These are phyloP conservation scores for Leptographium radiaticola DNA, from an alignment of 2,329 filamentous ascomycete genomes.

Conservation along the genomic window DNA sequence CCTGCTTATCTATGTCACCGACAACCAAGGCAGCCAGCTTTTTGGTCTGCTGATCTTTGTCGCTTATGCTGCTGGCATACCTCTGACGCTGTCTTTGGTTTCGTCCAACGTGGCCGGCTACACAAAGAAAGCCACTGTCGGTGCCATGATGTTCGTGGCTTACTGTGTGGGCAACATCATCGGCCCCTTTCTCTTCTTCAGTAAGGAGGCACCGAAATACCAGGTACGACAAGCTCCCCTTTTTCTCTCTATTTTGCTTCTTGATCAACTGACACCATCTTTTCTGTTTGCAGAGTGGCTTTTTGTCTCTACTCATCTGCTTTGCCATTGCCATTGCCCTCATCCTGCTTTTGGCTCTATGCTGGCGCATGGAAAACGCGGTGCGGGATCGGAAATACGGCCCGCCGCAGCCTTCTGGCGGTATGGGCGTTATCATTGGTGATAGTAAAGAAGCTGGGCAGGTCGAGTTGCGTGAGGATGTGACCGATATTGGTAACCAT, in stretches of 20 bases:
- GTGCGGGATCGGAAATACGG: neutral
- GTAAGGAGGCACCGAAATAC: slow-evolving; percentile 30
- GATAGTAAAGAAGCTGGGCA: neutral
- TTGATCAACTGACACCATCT: neutral
- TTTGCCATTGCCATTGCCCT: neutral
- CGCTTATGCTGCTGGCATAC: neutral
- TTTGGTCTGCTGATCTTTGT: neutral
- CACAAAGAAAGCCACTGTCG: slow-evolving; percentile 52
- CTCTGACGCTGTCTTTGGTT: slow-evolving; percentile 24
- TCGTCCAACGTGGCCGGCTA: slow-evolving; percentile 40
- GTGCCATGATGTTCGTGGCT: slow-evolving; percentile 45
- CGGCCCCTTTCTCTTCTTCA: slow-evolving; percentile 49
- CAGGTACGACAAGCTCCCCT: neutral
- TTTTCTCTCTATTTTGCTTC: neutral
- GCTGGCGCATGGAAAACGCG: neutral
- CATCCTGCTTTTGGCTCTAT: neutral
- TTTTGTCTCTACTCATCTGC: neutral
- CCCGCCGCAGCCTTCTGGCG: neutral
- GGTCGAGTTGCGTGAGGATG: neutral
- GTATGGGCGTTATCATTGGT: neutral
- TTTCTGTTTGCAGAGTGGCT: neutral
- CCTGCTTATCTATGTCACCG: neutral
- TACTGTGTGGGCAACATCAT: slow-evolving; percentile 48
- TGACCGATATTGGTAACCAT: neutral
- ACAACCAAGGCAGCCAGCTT: neutral